Conservation (phyloP, 495 filamentous ascomycete genomes). For the Peziza echinospora region DNA sequence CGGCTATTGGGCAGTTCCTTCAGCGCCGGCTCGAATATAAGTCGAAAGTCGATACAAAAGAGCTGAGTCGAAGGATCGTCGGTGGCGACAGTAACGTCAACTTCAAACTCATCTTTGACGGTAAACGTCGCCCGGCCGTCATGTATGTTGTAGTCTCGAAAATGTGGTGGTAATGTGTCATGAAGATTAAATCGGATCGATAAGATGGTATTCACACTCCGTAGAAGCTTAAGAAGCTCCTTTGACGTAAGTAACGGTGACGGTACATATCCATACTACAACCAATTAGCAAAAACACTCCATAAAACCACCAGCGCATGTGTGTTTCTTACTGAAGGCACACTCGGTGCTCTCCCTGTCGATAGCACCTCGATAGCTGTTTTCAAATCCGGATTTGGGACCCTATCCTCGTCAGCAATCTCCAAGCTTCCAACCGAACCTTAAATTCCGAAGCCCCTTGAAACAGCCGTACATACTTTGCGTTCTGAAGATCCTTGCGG, state of each 20-base stretch:
- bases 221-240: slow-evolving; percentile 43
- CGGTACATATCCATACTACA: slow-evolving; percentile 54
- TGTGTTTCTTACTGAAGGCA: background rate
- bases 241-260: slow-evolving; percentile 43
- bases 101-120: slow-evolving; percentile 68
- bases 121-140: slow-evolving; percentile 71
- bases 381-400: slow-evolving; percentile 72
- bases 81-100: slow-evolving; percentile 69
- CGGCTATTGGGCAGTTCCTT: slow-evolving; percentile 4
- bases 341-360: slow-evolving; percentile 35
- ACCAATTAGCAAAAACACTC: slow-evolving; percentile 16
- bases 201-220: slow-evolving; percentile 63
- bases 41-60: slow-evolving; percentile 80
- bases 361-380: slow-evolving; percentile 72
- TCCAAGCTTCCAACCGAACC: too few relatives aligned
- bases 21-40: slow-evolving; percentile 53
- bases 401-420: slow-evolving; percentile 27
- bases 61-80: slow-evolving; percentile 63
- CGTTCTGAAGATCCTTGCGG: slow-evolving; percentile 41
- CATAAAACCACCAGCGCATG: background rate
- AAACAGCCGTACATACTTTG: slow-evolving; percentile 17
- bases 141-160: slow-evolving; percentile 49
- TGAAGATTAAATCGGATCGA: slow-evolving; percentile 58
- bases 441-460: background rate
- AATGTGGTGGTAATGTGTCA: slow-evolving; percentile 46